A percentile compares a stretch with the other conserved stretches of the same genome.
Evolutionary conservation across 768 basidiomycete species (phyloP).

Genomic region (Agrocybe praecox): DNA sequence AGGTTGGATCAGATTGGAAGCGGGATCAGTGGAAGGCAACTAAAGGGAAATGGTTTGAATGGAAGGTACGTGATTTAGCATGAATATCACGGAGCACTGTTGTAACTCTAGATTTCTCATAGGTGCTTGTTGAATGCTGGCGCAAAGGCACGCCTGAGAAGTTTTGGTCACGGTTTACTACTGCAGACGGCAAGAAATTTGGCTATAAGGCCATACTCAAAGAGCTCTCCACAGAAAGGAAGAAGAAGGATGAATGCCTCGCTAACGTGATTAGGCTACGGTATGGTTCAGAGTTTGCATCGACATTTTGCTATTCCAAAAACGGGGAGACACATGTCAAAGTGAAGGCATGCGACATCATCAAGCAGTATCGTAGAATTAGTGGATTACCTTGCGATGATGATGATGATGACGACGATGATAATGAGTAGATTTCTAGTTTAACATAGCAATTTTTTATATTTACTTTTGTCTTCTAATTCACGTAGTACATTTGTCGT

Average conservation of each 20-base stretch:
- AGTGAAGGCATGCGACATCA: background rate
- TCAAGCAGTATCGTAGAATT: constrained; percentile 4
- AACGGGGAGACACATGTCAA: background rate
- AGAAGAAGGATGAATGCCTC: background rate
- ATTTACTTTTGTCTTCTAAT: no score
- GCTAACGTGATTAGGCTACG: background rate
- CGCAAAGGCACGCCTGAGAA: background rate
- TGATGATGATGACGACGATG: background rate
- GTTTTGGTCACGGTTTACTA: constrained; percentile 10
- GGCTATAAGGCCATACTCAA: constrained; percentile 6
- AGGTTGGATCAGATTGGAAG: constrained; percentile 12
- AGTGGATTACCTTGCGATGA: background rate
- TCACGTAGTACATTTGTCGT: no score
- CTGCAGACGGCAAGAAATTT: constrained; percentile 1
- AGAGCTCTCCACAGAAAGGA: background rate
- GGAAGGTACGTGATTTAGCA: no score
- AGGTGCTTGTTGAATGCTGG: constrained; percentile 3
- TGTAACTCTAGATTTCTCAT: background rate
- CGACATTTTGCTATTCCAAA: constrained; percentile 7
- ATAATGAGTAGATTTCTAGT: no score
- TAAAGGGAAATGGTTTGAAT: constrained; percentile 25
- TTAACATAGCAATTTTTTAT: no score
- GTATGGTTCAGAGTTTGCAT: constrained; percentile 2
- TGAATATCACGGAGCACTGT: no score
- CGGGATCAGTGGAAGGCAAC: constrained; percentile 22